Evolutionary conservation across 768 basidiomycete species (phyloP).

Genomic region (Termitomyces sp.): DNA sequence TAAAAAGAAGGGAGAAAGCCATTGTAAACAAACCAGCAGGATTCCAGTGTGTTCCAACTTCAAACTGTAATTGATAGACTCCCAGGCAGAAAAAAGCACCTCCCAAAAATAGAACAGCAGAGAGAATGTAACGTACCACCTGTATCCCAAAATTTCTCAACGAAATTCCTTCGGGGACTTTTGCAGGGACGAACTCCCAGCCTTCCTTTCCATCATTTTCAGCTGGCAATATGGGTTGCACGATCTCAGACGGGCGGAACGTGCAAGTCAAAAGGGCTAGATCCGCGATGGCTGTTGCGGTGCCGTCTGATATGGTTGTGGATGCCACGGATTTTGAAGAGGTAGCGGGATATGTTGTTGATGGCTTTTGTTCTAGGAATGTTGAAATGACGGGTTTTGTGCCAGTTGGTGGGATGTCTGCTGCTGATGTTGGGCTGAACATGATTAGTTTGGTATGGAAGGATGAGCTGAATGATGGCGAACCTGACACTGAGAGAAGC

Average conservation of each 20-base stretch:
- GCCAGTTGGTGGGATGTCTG: background rate
- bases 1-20: conserved; percentile 2
- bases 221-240: conserved; percentile 19
- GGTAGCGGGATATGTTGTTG: background rate
- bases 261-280: conserved; percentile 36
- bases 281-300: background rate
- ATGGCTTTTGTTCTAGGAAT: background rate
- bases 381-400: background rate
- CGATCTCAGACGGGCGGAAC: conserved; percentile 37
- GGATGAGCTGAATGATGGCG: background rate
- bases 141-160: conserved; percentile 89
- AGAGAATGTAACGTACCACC: conserved; percentile 51
- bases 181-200: conserved; percentile 68
- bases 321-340: background rate
- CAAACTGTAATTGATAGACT: no score
- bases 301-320: background rate
- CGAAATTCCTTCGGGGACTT: conserved; percentile 79
- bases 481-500: background rate
- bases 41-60: background rate
- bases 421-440: background rate
- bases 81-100: no score
- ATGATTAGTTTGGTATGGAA: conserved; percentile 1
- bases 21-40: background rate
- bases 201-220: conserved; percentile 14
- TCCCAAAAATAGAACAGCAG: background rate